These are phyloP conservation scores for Dacryopinax primogenitus DNA, from an alignment of 768 basidiomycete species.

Conservation along the genomic window DNA sequence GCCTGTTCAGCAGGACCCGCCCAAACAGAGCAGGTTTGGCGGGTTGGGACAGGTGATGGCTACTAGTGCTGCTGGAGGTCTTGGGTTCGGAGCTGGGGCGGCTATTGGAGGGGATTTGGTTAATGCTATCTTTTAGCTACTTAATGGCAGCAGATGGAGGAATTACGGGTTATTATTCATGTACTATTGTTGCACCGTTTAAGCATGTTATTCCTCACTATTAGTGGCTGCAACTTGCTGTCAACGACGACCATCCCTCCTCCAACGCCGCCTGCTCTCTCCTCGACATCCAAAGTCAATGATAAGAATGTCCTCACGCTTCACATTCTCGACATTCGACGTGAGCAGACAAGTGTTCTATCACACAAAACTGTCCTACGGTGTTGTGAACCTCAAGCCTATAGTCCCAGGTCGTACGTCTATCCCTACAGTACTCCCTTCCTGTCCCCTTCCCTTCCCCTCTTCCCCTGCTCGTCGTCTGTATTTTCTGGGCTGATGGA, in stretches of 20 bases:
- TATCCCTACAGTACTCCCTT: background rate
- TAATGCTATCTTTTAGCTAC: slow-evolving; percentile 15
- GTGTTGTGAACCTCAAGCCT: slow-evolving; percentile 90
- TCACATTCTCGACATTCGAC: slow-evolving; percentile 22
- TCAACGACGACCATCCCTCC: background rate
- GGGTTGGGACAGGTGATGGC: slow-evolving; percentile 13
- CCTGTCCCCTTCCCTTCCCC: background rate
- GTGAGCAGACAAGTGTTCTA: slow-evolving; percentile 38
- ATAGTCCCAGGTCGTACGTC: slow-evolving; percentile 84
- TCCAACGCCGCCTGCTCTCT: background rate
- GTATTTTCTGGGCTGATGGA: too few species aligned
- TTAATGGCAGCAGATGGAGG: too few species aligned
- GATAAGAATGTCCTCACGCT: background rate
- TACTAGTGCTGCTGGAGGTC: slow-evolving; percentile 14
- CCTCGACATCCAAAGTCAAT: background rate
- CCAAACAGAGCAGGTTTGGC: slow-evolving; percentile 11
- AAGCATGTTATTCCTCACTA: background rate
- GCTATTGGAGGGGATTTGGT: slow-evolving; percentile 13
- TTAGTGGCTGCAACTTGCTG: too few species aligned
- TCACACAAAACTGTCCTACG: slow-evolving; percentile 53
- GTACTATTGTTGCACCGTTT: background rate
- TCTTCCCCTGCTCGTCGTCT: background rate
- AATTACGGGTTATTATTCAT: too few species aligned
- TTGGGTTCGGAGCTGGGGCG: slow-evolving; percentile 15
- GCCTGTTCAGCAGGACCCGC: background rate